These are phyloP conservation scores for Mucor plumbeus DNA, from an alignment of 371 early-diverging fungal species.

Conservation along the genomic window DNA sequence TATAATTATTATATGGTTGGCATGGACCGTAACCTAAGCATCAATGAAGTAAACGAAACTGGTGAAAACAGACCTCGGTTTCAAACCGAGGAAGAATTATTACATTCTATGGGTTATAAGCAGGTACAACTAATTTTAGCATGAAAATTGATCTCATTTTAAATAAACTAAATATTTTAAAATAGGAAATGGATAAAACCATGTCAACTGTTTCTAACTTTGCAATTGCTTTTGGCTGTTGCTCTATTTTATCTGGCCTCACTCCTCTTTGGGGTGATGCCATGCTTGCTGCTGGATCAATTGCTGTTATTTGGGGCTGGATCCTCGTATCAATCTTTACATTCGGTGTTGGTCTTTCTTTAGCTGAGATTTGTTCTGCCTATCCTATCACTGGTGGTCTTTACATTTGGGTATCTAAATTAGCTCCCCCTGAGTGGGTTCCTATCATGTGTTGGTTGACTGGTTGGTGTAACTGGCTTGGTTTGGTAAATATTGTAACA, in stretches of 20 bases:
- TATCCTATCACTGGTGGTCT: conserved; percentile 72
- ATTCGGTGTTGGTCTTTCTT: conserved; percentile 65
- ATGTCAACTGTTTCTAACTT: conserved; percentile 68
- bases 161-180: not conserved
- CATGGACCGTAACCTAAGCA: conserved; percentile 32
- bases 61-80: conserved; percentile 30
- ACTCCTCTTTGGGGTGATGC: conserved; percentile 66
- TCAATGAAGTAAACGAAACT: conserved; percentile 37
- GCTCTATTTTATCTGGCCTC: conserved; percentile 65
- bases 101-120: conserved; percentile 63
- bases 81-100: conserved; percentile 49
- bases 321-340: conserved; percentile 66
- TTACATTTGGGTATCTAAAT: conserved; percentile 64
- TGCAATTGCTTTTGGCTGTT: conserved; percentile 67
- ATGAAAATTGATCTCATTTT: too few relatives aligned
- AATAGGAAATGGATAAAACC: conserved; percentile 67
- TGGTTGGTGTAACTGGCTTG: conserved; percentile 67
- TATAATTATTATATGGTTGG: conserved; percentile 29
- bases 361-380: conserved; percentile 80
- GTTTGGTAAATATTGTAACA: conserved; percentile 30
- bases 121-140: conserved; percentile 37
- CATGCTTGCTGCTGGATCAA: conserved; percentile 71
- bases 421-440: conserved; percentile 59
- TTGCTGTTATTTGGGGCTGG: conserved; percentile 76
- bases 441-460: conserved; percentile 62